Conservation (phyloP, 345 rosid species). For the Eucalyptus guilfoylei region DNA sequence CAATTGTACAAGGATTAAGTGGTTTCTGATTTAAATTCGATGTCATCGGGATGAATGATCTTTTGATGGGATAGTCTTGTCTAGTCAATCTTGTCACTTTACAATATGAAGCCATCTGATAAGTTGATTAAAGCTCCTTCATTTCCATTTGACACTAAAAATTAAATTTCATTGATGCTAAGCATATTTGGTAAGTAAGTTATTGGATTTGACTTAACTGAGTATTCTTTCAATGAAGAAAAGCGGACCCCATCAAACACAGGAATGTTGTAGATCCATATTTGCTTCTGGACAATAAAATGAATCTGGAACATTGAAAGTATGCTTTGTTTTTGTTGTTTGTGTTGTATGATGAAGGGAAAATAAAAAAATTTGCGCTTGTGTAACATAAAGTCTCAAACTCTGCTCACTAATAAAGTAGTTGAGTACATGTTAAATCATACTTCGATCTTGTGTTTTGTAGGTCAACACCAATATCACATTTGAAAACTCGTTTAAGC, state of each 20-base stretch:
- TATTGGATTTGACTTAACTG: neutral
- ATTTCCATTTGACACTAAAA: neutral
- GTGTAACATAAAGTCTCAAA: neutral
- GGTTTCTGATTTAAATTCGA: neutral
- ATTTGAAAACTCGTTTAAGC: neutral
- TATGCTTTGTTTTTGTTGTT: neutral
- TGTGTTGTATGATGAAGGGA: neutral
- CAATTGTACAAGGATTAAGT: neutral
- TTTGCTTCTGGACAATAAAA: neutral
- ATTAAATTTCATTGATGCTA: neutral
- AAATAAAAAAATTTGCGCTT: neutral
- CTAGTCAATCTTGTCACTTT: neutral
- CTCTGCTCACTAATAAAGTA: neutral
- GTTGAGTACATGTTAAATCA: neutral
- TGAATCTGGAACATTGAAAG: neutral
- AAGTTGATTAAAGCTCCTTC: neutral
- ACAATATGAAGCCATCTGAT: neutral
- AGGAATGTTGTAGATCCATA: neutral
- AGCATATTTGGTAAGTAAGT: neutral
- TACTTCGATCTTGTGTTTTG: neutral
- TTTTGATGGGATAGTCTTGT: neutral
- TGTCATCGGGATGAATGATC: neutral
- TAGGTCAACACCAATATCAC: neutral
- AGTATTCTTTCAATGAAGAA: neutral
- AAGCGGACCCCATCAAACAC: neutral